Conservation (phyloP, 169 alveolate genomes). For the Perkinsus olseni region DNA sequence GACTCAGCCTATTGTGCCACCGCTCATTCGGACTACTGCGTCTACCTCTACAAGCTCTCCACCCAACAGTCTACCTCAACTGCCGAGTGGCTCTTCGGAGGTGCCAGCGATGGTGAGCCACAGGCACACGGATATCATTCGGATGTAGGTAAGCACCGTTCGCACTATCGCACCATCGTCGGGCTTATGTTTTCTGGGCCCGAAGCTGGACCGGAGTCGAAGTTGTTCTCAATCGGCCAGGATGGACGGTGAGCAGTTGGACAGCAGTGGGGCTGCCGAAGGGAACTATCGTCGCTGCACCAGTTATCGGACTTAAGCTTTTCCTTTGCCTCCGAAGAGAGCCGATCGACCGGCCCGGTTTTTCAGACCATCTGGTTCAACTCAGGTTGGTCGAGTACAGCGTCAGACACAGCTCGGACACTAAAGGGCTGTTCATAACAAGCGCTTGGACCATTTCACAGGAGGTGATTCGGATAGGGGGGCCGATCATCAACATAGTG, state of each 20-base stretch:
- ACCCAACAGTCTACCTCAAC: slow-evolving; percentile 13
- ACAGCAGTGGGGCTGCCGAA: neutral
- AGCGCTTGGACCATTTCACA: neutral
- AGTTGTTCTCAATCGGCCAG: slow-evolving; percentile 34
- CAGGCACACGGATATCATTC: neutral
- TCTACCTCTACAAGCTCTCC: slow-evolving; percentile 27
- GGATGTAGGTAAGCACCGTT: slow-evolving; percentile 25
- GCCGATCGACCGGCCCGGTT: too few species aligned
- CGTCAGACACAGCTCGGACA: neutral
- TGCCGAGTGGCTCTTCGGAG: slow-evolving; percentile 28
- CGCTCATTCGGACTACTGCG: slow-evolving; percentile 27
- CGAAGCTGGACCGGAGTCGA: slow-evolving; percentile 14
- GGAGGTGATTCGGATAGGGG: neutral
- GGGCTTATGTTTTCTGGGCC: slow-evolving; percentile 25
- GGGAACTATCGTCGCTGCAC: neutral
- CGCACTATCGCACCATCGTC: slow-evolving; percentile 24
- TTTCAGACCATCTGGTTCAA: too few species aligned
- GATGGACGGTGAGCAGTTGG: slow-evolving; percentile 13
- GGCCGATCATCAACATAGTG: neutral
- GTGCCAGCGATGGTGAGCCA: neutral
- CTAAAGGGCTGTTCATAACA: neutral
- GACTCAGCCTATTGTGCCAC: slow-evolving; percentile 24
- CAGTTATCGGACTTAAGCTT: neutral
- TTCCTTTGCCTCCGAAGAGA: neutral
- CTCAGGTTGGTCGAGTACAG: neutral